phyloP scores from a whole-genome alignment of 345 rosid species.

The Euphorbia tirucalli region DNA sequence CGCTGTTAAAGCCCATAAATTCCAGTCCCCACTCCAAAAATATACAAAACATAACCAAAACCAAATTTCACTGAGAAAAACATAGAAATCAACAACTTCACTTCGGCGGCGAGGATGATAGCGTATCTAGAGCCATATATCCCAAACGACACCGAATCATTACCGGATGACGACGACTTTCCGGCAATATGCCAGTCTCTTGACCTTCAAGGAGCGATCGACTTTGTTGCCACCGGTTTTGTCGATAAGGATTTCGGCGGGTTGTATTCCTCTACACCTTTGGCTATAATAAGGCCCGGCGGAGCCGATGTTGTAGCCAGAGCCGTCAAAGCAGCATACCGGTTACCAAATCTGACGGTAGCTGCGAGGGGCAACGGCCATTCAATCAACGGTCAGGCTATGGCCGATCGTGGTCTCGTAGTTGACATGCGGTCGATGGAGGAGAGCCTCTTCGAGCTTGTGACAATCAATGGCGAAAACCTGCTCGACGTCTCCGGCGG shows the following conservation, averaged over 20 bases:
- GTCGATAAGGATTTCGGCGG: constrained; percentile 89
- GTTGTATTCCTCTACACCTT: constrained; percentile 48
- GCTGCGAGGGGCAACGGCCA: constrained; percentile 98
- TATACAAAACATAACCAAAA: not conserved
- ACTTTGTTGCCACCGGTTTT: constrained; percentile 30
- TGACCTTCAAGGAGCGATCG: constrained; percentile 53
- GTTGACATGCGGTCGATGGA: constrained; percentile 72
- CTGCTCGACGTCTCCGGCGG: constrained; percentile 79
- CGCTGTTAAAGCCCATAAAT: constrained; percentile 24
- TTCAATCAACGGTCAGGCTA: constrained; percentile 95
- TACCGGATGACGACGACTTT: constrained; percentile 38
- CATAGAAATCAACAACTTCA: not conserved
- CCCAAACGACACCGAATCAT: constrained; percentile 58
- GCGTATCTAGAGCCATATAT: constrained; percentile 66
- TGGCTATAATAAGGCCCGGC: constrained; percentile 57
- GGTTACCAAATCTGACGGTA: constrained; percentile 62
- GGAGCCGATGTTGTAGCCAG: constrained; percentile 66
- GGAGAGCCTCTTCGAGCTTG: constrained; percentile 39
- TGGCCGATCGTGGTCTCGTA: constrained; percentile 78
- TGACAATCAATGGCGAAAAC: constrained; percentile 21
- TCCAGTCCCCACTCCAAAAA: not conserved
- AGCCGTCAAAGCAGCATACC: constrained; percentile 46
- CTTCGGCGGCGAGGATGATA: constrained; percentile 47
- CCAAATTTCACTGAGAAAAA: not conserved
- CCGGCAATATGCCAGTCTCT: constrained; percentile 44